Evolutionary conservation across 108 stramenopile species (phyloP), one percentile per base, ranked within the genome.

Genomic region (Fistulifera pelliculosa): DNA sequence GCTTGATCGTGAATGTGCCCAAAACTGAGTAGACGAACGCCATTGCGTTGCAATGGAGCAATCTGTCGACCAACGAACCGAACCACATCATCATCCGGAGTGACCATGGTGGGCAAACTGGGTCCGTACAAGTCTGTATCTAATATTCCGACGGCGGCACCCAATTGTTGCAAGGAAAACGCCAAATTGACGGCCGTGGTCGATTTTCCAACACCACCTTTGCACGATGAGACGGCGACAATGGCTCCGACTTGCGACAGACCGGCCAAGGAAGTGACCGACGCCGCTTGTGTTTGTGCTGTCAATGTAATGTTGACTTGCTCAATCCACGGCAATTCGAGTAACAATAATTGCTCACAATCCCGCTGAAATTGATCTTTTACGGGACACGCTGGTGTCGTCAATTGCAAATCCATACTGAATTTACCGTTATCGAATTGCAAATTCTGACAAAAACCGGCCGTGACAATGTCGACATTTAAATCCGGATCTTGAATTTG

Each of bases 91-190:
- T 81, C 80, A 22, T 86, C 80, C 1, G 86, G 86, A 11, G 51
- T 69, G 24, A 93, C 76, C 85, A 93, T 85, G 38, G 84, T 87
- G 14, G 90, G 90, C 16, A 93, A 57, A 19, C 70, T 84, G 16
- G 98, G 98, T 4, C 98, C 98, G 59, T 96, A 96, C 0, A 99
- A 79, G 60, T 99, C 98, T 4, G 90, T 93, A 69, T 99, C 98
- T 44, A 99, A 83, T 23, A 99, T 79, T 23, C 96, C 98, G 0
- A 99, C 95, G 12, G 47, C 65, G 24, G 77, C 79, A 12, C 94
- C 94, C 50, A 77, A 44, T 22, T 57, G 49, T 27, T 89, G 76
- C 41, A 99, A 73, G 15, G 94, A 84, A 63, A 74, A 95, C 10
- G 98, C 98, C 19, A 97, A 69, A 61, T 99, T 96, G 40, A 95